Evolutionary conservation across 768 basidiomycete species (phyloP), one percentile per base, ranked within the genome.

Genomic region (Lactarius hatsudake): DNA sequence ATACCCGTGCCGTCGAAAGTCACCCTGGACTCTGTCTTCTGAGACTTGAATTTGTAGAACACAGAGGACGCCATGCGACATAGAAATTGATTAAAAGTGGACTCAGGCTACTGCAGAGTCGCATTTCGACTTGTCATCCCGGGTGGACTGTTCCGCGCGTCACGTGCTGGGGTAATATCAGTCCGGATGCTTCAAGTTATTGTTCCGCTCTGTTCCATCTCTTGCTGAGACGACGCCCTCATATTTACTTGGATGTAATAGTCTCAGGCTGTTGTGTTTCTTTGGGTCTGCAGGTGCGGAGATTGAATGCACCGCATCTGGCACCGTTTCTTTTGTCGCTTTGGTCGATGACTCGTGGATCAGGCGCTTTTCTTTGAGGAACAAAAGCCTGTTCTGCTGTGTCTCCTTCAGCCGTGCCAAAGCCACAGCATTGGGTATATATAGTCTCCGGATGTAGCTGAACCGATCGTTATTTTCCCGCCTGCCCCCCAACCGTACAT

Each of bases 1-100:
- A 99, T 98, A 70, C 94, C 94, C 72, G 96, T 98, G 74, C 97
- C 97, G 76, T 99, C 96, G 82, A 99, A 98, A 62, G 93, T 89
- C 78, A 99, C 88, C 76, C 94, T 84, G 65, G 94, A 95, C 79
- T 98, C 96, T 81, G 92, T 89, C 81, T 85, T 93, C 77, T 93
- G 90, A 72, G 94, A 94, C 78, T 88, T 93, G 89, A 97, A 99
- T 81, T 90, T 91, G 88, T 96, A 98, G 81, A 94, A 97, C 76
- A 98, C 94, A 79, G 93, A 94, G 75, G 95, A 96, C 74, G 92
- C 86, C 93, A 90, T 90, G 69, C 5, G 65, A 63, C 63, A 69
- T 48, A 51, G 57, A 69, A 66, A 73, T 72, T 67, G 69, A 71
- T 66, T 72, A 69, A 66, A 65, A 61, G 64, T 56, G 56, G 26